Base-by-base conservation (phyloP, 306 rosid species). In the Dalbergia cultrata region DNA sequence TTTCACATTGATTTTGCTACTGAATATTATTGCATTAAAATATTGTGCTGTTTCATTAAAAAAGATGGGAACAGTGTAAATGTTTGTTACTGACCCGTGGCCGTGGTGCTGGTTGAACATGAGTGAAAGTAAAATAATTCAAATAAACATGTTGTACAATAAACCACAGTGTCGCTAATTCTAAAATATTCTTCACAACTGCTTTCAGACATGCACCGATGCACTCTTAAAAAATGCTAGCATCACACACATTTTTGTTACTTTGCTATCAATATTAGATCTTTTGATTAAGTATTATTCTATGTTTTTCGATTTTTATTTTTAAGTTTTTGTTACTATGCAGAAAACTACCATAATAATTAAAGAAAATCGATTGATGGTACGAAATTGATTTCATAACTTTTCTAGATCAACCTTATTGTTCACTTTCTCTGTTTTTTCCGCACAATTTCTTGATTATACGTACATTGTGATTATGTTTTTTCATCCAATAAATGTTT, bases 121-220 rank as follows among this genome's bases (percentile, higher is more conserved):
- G 41, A 72, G 66, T 22, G 71, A 26, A 73, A 80, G 54, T 41
- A 39, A 80, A 26, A 26, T 26, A 19, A 52, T 50, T 62, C 62
- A 39, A 63, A 80, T 73, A 62, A 63, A 63, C 65, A 6, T 70
- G 33, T 80, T 53, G 73, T 44, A 61, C 47, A 61, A 45, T 61
- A 73, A 54, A 5, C 53, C n/a, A 66, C 65, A 60, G 72, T 50
- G 39, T 39, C 74, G 16, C 63, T 35, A 18, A 2, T 19, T 7
- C 19, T 12, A 11, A 47, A 13, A 47, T 47, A 47, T 47, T 47
- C 41, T 26, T 37, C 5, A 37, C 41, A 37, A 4, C 41, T 37
- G 41, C 41, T 37, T 37, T 47, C 14, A 47, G 53, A 47, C 53
- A 47, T 47, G 53, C 53, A 4, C 16, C n/a, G 3, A 47, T 26